These are phyloP conservation scores for Tripidium arundinaceum DNA, from an alignment of 202 grass and related monocot species.

Conservation along the genomic window DNA sequence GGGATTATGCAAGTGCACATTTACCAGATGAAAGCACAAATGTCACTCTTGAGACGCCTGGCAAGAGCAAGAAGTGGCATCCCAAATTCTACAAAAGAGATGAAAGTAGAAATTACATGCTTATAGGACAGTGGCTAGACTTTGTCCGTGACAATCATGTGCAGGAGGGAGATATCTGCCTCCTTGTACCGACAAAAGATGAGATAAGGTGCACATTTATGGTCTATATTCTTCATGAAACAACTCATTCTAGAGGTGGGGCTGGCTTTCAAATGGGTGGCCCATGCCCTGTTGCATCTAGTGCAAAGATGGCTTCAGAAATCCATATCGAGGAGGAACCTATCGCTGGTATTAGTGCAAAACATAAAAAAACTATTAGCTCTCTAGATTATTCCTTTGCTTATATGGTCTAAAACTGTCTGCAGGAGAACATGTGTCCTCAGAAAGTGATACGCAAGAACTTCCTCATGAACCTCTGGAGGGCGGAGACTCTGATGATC, in stretches of 20 bases:
- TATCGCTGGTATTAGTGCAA: background rate
- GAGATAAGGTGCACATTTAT: conserved; percentile 1
- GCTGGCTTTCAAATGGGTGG: background rate
- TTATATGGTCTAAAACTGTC: background rate
- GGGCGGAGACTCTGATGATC: background rate
- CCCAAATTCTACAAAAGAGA: conserved; percentile 16
- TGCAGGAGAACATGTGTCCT: background rate
- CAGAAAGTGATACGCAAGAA: background rate
- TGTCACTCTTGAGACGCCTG: conserved; percentile 32
- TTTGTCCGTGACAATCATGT: conserved; percentile 55
- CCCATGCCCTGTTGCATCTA: background rate
- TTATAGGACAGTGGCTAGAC: conserved; percentile 36
- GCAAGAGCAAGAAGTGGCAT: conserved; percentile 38
- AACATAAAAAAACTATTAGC: background rate
- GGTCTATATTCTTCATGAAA: conserved; percentile 36
- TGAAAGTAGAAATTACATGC: background rate
- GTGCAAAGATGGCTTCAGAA: background rate
- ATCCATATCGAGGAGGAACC: conserved; percentile 10
- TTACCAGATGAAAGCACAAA: conserved; percentile 26
- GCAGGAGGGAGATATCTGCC: conserved; percentile 39
- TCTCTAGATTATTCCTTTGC: background rate
- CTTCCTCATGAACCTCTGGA: background rate
- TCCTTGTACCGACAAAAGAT: conserved; percentile 41
- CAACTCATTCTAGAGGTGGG: background rate
- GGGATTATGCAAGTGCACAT: conserved; percentile 27